Evolutionary conservation across 2,329 filamentous ascomycete species (phyloP).

Genomic region (Onygenales sp.): DNA sequence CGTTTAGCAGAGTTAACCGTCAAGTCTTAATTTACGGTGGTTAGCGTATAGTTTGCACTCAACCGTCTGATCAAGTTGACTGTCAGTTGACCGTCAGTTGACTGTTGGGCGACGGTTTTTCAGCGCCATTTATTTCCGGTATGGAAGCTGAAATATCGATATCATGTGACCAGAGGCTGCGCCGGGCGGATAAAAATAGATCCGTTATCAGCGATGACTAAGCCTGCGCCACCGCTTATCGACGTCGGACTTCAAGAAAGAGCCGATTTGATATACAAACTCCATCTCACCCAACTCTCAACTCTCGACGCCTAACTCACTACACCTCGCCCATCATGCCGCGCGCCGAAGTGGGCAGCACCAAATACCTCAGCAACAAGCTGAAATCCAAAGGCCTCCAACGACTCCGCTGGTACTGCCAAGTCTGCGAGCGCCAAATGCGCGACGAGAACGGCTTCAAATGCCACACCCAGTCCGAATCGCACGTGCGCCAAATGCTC

Average conservation of each 20-base stretch:
- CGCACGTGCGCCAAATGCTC: slow-evolving; percentile 82
- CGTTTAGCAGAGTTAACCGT: no score
- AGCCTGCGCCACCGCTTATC: background rate
- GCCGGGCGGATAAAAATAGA: background rate
- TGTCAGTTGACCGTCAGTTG: no score
- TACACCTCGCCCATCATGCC: slow-evolving; percentile 56
- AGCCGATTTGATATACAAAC: no score
- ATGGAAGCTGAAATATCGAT: background rate
- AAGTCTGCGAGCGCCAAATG: slow-evolving; percentile 66
- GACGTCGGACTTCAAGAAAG: no score
- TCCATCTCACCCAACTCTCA: no score
- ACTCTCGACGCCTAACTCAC: background rate
- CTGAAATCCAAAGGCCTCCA: slow-evolving; percentile 66
- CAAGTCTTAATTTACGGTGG: no score
- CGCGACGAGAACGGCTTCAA: slow-evolving; percentile 88
- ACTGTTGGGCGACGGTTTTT: no score
- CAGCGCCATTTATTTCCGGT: no score
- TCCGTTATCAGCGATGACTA: background rate
- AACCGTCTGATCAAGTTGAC: no score
- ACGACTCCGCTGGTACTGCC: slow-evolving; percentile 84
- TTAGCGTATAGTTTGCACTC: no score
- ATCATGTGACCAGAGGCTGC: background rate
- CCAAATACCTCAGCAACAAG: slow-evolving; percentile 84
- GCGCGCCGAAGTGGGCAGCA: slow-evolving; percentile 82
- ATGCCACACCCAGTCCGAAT: slow-evolving; percentile 72